Conservation (phyloP, 225 moss, liverwort and hornwort genomes). For the Physcomitrellopsis africana region DNA sequence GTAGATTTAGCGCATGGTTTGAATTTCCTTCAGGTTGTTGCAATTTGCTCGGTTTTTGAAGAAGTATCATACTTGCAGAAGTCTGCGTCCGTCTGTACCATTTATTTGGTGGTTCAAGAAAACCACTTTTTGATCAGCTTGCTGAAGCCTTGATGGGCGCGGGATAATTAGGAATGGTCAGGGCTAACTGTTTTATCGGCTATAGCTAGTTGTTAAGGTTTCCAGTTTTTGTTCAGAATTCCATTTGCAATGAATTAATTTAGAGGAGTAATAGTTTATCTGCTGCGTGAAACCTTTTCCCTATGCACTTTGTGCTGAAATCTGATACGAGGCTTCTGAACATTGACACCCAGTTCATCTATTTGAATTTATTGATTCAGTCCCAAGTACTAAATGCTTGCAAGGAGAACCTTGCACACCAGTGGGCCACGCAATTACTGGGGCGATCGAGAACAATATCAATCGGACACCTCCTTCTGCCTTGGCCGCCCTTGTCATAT, state of each 20-base stretch:
- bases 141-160: neutral
- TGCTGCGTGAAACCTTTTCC: neutral
- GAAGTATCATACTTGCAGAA: too few relatives aligned
- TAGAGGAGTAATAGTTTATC: neutral
- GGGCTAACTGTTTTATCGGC: neutral
- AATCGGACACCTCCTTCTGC: slow-evolving; percentile 37
- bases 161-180: neutral
- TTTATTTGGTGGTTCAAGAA: neutral
- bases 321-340: neutral
- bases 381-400: slow-evolving; percentile 7
- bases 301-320: neutral
- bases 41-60: neutral
- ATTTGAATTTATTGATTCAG: slow-evolving; percentile 13
- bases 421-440: slow-evolving; percentile 30
- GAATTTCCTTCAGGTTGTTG: neutral
- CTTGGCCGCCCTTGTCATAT: slow-evolving; percentile 39
- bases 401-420: slow-evolving; percentile 43
- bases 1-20: neutral
- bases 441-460: slow-evolving; percentile 24
- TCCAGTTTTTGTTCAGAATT: neutral
- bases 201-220: neutral
- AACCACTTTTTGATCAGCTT: neutral
- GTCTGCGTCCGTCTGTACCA: neutral
- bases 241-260: neutral
- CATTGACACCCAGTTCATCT: slow-evolving; percentile 3